Conservation (phyloP, 495 filamentous ascomycete genomes). For the Cercophora sp. region DNA sequence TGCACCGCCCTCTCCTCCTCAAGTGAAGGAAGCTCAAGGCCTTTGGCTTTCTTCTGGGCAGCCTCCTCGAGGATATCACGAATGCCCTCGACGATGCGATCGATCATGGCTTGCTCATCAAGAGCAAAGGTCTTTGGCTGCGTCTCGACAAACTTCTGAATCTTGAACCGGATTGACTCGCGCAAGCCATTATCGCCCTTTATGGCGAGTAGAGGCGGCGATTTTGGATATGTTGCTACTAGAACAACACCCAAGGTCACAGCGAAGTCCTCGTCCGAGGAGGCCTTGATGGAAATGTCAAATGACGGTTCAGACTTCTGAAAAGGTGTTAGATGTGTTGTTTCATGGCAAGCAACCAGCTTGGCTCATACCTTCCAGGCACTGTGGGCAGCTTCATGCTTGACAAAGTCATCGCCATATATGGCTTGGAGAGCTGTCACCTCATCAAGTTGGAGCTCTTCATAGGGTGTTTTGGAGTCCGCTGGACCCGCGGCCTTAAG, state of each 20-base stretch:
- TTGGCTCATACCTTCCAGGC: conserved; percentile 93
- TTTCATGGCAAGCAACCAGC: conserved; percentile 5
- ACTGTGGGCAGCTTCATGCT: conserved; percentile 63
- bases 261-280: conserved; percentile 60
- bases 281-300: conserved; percentile 69
- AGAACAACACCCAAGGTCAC: conserved; percentile 66
- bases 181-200: conserved; percentile 58
- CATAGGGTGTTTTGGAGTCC: conserved; percentile 60
- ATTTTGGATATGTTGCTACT: conserved; percentile 91
- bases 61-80: conserved; percentile 88
- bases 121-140: conserved; percentile 62
- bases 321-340: conserved; percentile 22
- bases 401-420: conserved; percentile 84
- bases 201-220: conserved; percentile 68
- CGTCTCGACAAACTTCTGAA: conserved; percentile 63
- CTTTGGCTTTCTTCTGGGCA: conserved; percentile 64
- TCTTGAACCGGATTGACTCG: conserved; percentile 59
- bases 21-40: conserved; percentile 73
- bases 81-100: conserved; percentile 75
- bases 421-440: conserved; percentile 83
- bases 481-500: conserved; percentile 33
- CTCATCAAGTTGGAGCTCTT: conserved; percentile 82
- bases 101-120: conserved; percentile 74
- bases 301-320: conserved; percentile 77
- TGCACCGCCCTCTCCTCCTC: conserved; percentile 81